Evolutionary conservation across 2,329 filamentous ascomycete genomes (phyloP).

Genomic region (Aspergillus pseudoterreus): DNA sequence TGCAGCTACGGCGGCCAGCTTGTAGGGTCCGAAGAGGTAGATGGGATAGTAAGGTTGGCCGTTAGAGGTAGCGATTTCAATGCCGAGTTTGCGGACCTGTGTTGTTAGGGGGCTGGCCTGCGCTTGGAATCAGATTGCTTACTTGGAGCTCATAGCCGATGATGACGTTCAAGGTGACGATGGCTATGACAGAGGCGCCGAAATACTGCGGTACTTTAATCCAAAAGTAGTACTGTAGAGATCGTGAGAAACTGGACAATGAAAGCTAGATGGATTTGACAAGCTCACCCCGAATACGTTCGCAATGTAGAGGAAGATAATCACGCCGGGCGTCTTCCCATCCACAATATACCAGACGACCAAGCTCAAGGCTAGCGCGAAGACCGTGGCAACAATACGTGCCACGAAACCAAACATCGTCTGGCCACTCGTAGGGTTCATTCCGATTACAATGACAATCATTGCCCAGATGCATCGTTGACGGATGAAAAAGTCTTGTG

Average conservation of each 20-base stretch:
- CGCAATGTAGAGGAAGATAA: constrained; percentile 67
- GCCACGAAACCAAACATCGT: constrained; percentile 66
- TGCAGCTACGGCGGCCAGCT: constrained; percentile 62
- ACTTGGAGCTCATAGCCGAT: constrained; percentile 70
- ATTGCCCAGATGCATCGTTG: constrained; percentile 72
- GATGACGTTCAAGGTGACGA: constrained; percentile 58
- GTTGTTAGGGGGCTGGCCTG: not conserved
- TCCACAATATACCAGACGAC: constrained; percentile 71
- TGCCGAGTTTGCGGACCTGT: constrained; percentile 51
- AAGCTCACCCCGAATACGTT: constrained; percentile 49
- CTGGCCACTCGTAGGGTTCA: constrained; percentile 65
- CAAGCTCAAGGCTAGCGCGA: constrained; percentile 59
- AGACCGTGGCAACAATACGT: constrained; percentile 59
- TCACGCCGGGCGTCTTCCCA: constrained; percentile 57
- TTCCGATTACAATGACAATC: constrained; percentile 69
- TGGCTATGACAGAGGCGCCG: constrained; percentile 56
- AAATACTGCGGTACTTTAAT: constrained; percentile 64
- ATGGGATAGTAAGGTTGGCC: constrained; percentile 68
- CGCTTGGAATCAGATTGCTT: not conserved
- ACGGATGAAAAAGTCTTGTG: constrained; percentile 63
- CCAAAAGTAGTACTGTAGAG: constrained; percentile 56
- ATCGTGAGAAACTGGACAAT: constrained; percentile 1
- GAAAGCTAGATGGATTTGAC: not conserved
- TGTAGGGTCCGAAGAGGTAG: constrained; percentile 67
- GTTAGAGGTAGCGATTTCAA: constrained; percentile 49